Evolutionary conservation across 2,329 filamentous ascomycete species (phyloP), one percentile per base, ranked within the genome.

Genomic region (Thelonectria olida): DNA sequence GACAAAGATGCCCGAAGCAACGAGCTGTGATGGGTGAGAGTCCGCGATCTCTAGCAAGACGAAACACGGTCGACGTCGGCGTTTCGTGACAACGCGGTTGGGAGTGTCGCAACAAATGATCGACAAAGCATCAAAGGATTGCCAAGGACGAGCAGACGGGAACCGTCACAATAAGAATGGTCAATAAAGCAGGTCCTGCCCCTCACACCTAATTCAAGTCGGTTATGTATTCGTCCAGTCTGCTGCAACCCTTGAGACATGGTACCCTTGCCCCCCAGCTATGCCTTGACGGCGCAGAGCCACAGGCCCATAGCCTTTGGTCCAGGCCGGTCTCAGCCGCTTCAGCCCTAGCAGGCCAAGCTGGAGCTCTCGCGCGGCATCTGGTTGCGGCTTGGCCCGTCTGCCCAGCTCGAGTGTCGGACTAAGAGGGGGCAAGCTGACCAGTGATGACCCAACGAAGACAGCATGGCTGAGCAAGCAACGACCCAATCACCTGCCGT

Each of bases 261-360:
- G 22, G 20, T 25, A 27, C 22, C 42, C 22, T 25, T 5, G 41
- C 41, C 8, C 12, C 20, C 47, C 39, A 34, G 31, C 19, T 49
- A 38, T 45, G 3, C 10, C 23, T 13, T 31, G 28, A 22, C 10
- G 22, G 23, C 27, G 25, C 49, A 39, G 22, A 38, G 25, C 41
- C 49, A 39, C 45, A 17, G 39, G 25, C 34, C 42, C 54, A 45
- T 45, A 42, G 54, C 54, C 15, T 19, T 44, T 44, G 56, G 52
- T 59, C 56, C 42, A 59, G 56, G 36, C 56, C 49, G 19, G 20
- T 34, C 54, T 50, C 54, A 56, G 54, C 54, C 45, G 49, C 56
- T 53, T 59, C 56, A 59, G 56, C 56, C 56, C 56, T 59, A 59
- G 56, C 56, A 42, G 42, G 27, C 28, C 38, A 34, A 15, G 8